Evolutionary conservation across 495 filamentous ascomycete genomes (phyloP).

Genomic region (Talaromyces liani): DNA sequence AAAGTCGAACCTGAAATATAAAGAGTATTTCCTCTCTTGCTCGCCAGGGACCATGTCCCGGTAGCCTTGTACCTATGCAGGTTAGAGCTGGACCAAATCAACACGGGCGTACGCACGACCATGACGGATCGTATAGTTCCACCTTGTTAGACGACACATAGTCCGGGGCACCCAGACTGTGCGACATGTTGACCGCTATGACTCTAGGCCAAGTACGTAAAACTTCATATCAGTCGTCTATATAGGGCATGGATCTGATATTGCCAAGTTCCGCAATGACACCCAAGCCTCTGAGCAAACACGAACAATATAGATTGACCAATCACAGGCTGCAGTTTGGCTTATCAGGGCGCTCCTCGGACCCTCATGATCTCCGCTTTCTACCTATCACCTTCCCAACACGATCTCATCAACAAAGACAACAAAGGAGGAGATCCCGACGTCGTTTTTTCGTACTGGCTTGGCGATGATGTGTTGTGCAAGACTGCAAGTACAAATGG

Average conservation of each 20-base stretch:
- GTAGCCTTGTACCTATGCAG: too few relatives aligned
- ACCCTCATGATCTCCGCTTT: not conserved
- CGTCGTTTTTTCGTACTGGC: not conserved
- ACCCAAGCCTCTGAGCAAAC: not conserved
- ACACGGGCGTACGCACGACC: not conserved
- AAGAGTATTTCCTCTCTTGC: too few relatives aligned
- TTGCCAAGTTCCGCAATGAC: not conserved
- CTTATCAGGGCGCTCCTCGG: not conserved
- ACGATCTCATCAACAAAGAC: not conserved
- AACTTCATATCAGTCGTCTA: not conserved
- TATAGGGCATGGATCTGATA: not conserved
- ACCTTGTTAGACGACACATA: not conserved
- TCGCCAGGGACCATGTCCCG: too few relatives aligned
- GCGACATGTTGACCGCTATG: not conserved
- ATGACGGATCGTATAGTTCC: not conserved
- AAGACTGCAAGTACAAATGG: not conserved
- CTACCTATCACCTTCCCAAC: not conserved
- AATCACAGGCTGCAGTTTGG: not conserved
- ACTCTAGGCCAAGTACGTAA: too few relatives aligned
- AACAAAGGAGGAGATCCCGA: not conserved
- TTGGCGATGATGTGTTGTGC: not conserved
- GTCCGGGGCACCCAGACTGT: not conserved
- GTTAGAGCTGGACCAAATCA: not conserved
- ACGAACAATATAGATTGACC: not conserved
- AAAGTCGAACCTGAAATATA: not conserved